Evolutionary conservation across 371 early-diverging fungal species (phyloP).

Genomic region (Ordospora colligata): DNA sequence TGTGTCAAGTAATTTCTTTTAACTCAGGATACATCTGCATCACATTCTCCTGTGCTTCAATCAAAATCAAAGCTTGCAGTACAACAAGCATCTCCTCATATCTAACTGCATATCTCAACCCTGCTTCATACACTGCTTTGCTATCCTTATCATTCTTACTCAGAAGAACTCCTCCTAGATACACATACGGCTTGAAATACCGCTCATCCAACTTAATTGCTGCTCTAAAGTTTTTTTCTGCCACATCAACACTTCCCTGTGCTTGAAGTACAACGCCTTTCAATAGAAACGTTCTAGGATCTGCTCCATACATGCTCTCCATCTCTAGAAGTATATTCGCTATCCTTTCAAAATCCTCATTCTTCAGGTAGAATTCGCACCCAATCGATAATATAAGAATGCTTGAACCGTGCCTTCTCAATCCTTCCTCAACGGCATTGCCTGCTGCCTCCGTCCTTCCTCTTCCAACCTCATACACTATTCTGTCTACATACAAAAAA

Average conservation of each 20-base stretch:
- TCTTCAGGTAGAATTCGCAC: constrained; percentile 13
- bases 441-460: neutral
- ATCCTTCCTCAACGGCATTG: neutral
- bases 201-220: neutral
- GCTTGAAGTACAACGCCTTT: neutral
- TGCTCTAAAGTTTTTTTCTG: neutral
- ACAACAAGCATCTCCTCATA: constrained; percentile 14
- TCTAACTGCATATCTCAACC: neutral
- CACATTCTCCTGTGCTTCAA: constrained; percentile 23
- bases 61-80: constrained; percentile 6
- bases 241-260: neutral
- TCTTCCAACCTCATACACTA: constrained; percentile 2
- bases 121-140: neutral
- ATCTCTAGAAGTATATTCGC: neutral
- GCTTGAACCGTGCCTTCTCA: neutral
- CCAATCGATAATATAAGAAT: neutral
- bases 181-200: constrained; percentile 26
- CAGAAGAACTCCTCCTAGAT: constrained; percentile 19
- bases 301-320: neutral
- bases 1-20: neutral
- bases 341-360: neutral
- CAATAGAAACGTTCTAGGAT: constrained; percentile 2
- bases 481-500: constrained; percentile 2
- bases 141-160: neutral
- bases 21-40: neutral